Conservation (phyloP, 129 eudicot genomes). For the Chrysanthemum lavandulifolium region DNA sequence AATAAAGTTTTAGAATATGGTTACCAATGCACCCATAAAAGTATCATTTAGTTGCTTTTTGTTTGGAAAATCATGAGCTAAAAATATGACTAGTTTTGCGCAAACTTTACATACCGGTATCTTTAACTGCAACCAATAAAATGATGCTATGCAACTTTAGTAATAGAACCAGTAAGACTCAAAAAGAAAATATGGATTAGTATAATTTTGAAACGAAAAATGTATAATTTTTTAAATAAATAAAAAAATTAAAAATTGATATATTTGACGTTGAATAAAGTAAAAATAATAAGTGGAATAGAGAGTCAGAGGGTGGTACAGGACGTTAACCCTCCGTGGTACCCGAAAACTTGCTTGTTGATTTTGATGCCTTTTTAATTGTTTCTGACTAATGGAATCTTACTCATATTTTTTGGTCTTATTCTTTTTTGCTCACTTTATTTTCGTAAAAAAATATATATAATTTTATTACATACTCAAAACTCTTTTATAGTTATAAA, state of each 20-base stretch:
- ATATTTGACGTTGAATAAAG: background rate
- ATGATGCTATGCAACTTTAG: no score
- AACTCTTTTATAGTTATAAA: no score
- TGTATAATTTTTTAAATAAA: no score
- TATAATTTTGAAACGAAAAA: no score
- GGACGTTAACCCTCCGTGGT: conserved; percentile 36
- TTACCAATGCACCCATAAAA: background rate
- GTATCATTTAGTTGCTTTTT: background rate
- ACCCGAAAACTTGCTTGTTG: conserved; percentile 27
- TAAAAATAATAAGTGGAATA: background rate
- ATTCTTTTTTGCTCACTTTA: conserved; percentile 1
- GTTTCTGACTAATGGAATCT: conserved; percentile 34
- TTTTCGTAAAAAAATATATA: background rate
- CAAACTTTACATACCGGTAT: no score
- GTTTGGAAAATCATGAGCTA: no score
- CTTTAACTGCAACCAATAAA: no score
- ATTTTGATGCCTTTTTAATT: conserved; percentile 19
- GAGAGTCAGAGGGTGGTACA: conserved; percentile 2
- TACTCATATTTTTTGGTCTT: conserved; percentile 19
- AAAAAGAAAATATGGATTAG: no score
- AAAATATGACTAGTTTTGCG: no score
- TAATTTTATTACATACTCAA: background rate
- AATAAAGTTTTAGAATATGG: conserved; percentile 4
- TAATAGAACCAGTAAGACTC: no score
- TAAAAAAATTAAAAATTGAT: no score